These are phyloP conservation scores for Psilocybe cyanescens DNA, from an alignment of 768 basidiomycete species.

Conservation along the genomic window DNA sequence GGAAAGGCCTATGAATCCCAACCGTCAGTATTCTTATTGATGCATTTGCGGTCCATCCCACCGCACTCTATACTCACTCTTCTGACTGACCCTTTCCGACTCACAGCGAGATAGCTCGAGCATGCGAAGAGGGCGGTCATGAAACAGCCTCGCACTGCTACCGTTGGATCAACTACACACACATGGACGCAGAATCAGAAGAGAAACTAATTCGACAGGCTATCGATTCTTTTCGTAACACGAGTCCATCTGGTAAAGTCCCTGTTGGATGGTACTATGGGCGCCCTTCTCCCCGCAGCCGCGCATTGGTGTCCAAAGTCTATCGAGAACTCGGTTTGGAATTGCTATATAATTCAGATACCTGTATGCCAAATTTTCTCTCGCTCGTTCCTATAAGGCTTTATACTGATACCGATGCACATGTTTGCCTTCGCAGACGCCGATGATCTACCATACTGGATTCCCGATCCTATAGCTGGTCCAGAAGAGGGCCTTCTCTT, in stretches of 20 bases:
- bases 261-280: slow-evolving; percentile 24
- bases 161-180: slow-evolving; percentile 21
- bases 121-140: slow-evolving; percentile 20
- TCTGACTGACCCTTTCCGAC: neutral
- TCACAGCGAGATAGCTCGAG: slow-evolving; percentile 18
- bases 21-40: slow-evolving; percentile 9
- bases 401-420: neutral
- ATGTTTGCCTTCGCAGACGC: slow-evolving; percentile 9
- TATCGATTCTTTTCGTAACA: slow-evolving; percentile 15
- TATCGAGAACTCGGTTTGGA: slow-evolving; percentile 20
- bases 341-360: slow-evolving; percentile 19
- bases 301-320: slow-evolving; percentile 20
- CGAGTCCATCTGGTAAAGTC: slow-evolving; percentile 15
- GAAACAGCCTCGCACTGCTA: slow-evolving; percentile 24
- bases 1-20: slow-evolving; percentile 19
- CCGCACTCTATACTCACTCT: neutral
- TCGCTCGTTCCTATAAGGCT: neutral
- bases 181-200: slow-evolving; percentile 18
- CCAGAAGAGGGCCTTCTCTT: slow-evolving; percentile 14
- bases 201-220: slow-evolving; percentile 20
- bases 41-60: neutral
- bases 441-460: slow-evolving; percentile 22
- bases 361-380: slow-evolving; percentile 5
- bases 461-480: slow-evolving; percentile 19
- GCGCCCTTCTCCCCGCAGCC: slow-evolving; percentile 20